These are phyloP conservation scores for Boletus vermiculosoides DNA, from an alignment of 768 basidiomycete genomes.

Conservation along the genomic window DNA sequence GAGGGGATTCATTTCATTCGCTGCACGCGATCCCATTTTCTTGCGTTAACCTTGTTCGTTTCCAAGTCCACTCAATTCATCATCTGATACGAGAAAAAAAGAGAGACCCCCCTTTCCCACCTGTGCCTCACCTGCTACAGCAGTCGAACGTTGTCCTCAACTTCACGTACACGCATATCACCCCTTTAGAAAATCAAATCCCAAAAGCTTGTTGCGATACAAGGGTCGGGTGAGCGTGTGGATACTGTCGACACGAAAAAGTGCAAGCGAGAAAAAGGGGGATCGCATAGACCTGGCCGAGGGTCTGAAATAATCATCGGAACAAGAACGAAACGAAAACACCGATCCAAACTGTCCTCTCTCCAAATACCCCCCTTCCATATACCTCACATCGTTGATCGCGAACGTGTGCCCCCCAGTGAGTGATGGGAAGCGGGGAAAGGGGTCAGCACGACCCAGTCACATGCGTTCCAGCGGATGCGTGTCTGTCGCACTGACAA, in stretches of 20 bases:
- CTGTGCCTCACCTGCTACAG: background rate
- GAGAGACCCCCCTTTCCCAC: background rate
- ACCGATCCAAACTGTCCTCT: background rate
- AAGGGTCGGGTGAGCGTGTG: background rate
- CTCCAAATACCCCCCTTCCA: background rate
- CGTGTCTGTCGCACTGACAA: constrained; percentile 68
- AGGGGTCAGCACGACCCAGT: background rate
- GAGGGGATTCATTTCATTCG: background rate
- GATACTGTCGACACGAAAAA: background rate
- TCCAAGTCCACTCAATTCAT: background rate
- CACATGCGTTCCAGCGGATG: constrained; percentile 75
- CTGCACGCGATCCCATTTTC: background rate
- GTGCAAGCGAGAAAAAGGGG: background rate
- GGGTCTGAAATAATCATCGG: constrained; percentile 3
- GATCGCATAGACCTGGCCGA: background rate
- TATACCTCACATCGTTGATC: constrained; percentile 1
- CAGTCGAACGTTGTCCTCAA: background rate
- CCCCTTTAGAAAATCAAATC: constrained; percentile 22
- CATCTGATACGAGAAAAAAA: background rate
- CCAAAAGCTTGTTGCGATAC: constrained; percentile 16
- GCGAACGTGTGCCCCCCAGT: background rate
- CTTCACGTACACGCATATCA: background rate
- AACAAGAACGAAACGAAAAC: background rate
- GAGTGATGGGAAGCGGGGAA: background rate
- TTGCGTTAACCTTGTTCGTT: constrained; percentile 14